Conservation (phyloP, 1,284 basidiomycete species). For the Heliocybe sulcata region DNA sequence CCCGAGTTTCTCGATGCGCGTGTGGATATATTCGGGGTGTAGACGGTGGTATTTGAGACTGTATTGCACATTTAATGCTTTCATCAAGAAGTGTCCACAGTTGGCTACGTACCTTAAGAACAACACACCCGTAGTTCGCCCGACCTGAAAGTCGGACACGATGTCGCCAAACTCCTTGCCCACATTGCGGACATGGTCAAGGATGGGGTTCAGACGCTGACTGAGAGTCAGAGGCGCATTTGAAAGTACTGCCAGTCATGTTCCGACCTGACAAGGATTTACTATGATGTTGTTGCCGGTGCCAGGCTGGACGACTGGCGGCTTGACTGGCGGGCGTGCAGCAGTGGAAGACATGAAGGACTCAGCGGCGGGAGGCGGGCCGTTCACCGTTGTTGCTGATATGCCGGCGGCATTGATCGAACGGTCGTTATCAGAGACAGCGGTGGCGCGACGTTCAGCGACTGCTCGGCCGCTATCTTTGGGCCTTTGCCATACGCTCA, state of each 20-base stretch:
- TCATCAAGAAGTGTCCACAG: no score
- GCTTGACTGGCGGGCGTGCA: conserved; percentile 21
- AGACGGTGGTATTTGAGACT: conserved; percentile 94
- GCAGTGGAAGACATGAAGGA: background rate
- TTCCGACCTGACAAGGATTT: conserved; percentile 19
- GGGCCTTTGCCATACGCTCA: no score
- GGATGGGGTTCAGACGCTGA: conserved; percentile 84
- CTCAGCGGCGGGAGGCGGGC: background rate
- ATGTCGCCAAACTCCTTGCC: conserved; percentile 96
- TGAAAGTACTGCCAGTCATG: conserved; percentile 3
- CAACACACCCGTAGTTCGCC: conserved; percentile 88
- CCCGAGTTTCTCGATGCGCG: conserved; percentile 82
- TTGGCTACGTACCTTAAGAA: conserved; percentile 67
- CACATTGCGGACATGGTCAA: conserved; percentile 81
- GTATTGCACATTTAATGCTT: no score
- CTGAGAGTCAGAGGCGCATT: conserved; percentile 3
- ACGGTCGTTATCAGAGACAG: no score
- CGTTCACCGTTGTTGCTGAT: background rate
- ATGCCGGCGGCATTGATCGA: background rate
- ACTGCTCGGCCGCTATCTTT: no score
- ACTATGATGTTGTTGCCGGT: conserved; percentile 14
- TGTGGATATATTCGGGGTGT: conserved; percentile 96
- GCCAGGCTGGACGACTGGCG: conserved; percentile 64
- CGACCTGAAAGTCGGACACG: conserved; percentile 91
- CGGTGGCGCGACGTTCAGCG: no score